phyloP scores from a whole-genome alignment of 2,329 filamentous ascomycete genomes.

The Venturia asperata region DNA sequence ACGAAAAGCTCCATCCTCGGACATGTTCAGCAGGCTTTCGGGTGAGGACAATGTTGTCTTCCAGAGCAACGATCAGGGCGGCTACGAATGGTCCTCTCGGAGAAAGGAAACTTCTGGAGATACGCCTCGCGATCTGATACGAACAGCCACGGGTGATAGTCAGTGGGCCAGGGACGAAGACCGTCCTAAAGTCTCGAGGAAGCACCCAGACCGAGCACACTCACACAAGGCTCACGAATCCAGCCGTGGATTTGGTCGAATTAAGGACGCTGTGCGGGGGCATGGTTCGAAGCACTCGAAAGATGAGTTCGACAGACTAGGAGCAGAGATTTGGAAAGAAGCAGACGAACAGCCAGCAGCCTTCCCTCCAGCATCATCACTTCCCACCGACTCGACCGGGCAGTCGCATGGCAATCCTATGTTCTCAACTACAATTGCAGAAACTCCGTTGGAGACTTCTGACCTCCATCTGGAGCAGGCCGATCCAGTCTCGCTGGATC shows the following conservation, averaged over 20 bases:
- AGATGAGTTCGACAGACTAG: conserved; percentile 30
- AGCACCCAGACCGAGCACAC: conserved; percentile 32
- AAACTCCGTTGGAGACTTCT: conserved; percentile 30
- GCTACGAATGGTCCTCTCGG: conserved; percentile 41
- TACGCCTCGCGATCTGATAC: conserved; percentile 4
- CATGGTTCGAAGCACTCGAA: conserved; percentile 35
- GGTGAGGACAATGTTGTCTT: conserved; percentile 43
- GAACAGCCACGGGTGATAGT: conserved; percentile 9
- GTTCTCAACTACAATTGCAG: conserved; percentile 30
- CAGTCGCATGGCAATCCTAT: conserved; percentile 23
- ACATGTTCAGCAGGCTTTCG: conserved; percentile 35
- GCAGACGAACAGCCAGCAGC: conserved; percentile 20
- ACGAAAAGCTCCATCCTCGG: conserved; percentile 46
- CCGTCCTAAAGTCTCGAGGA: conserved; percentile 2
- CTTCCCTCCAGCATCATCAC: conserved; percentile 19
- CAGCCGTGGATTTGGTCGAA: conserved; percentile 60
- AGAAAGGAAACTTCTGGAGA: conserved; percentile 36
- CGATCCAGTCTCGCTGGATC: conserved; percentile 20
- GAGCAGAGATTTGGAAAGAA: conserved; percentile 4
- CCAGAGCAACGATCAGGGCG: conserved; percentile 50
- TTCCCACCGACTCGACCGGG: conserved; percentile 2
- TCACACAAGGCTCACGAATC: conserved; percentile 19
- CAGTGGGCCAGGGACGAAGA: conserved; percentile 44
- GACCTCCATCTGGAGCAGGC: conserved; percentile 23
- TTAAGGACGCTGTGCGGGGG: conserved; percentile 70